phyloP scores from a whole-genome alignment of 2,329 filamentous ascomycete species.

The Fusarium euwallaceae region DNA sequence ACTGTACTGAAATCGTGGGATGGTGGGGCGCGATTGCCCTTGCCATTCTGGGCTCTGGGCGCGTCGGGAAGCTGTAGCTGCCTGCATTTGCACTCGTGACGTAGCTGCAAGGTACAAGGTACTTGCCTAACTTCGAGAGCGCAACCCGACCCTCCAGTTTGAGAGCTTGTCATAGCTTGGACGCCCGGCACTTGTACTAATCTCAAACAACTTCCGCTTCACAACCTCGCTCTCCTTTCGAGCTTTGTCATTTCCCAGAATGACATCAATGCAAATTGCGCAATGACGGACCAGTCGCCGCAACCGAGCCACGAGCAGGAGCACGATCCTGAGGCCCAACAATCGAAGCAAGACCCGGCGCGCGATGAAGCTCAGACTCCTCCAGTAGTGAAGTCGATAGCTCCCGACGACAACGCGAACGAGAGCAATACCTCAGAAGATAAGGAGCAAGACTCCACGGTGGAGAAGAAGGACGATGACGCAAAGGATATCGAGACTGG shows the following conservation, averaged over 20 bases:
- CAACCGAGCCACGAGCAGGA: constrained; percentile 48
- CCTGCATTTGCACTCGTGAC: constrained; percentile 45
- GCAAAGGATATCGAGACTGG: constrained; percentile 22
- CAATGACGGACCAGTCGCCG: constrained; percentile 60
- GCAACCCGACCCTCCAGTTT: constrained; percentile 24
- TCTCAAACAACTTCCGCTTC: constrained; percentile 23
- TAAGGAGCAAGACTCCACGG: constrained; percentile 50
- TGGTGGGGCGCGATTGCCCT: constrained; percentile 41
- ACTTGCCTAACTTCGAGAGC: constrained; percentile 27
- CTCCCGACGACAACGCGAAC: constrained; percentile 41
- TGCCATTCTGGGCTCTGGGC: constrained; percentile 24
- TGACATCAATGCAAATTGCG: constrained; percentile 46
- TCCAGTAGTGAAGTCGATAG: constrained; percentile 13
- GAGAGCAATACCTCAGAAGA: constrained; percentile 58
- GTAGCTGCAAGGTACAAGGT: constrained; percentile 48
- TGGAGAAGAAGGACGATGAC: neutral
- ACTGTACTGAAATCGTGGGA: constrained; percentile 27
- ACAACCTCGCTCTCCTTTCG: constrained; percentile 22
- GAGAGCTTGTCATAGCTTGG: constrained; percentile 44
- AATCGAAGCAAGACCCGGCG: constrained; percentile 32
- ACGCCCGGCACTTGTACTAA: constrained; percentile 23
- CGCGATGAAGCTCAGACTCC: constrained; percentile 25
- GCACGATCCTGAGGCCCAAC: constrained; percentile 32
- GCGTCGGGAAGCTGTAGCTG: constrained; percentile 32
- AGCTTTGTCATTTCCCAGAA: constrained; percentile 43